Evolutionary conservation across 495 filamentous ascomycete genomes (phyloP).

Genomic region (Podospora pseudopauciseta): DNA sequence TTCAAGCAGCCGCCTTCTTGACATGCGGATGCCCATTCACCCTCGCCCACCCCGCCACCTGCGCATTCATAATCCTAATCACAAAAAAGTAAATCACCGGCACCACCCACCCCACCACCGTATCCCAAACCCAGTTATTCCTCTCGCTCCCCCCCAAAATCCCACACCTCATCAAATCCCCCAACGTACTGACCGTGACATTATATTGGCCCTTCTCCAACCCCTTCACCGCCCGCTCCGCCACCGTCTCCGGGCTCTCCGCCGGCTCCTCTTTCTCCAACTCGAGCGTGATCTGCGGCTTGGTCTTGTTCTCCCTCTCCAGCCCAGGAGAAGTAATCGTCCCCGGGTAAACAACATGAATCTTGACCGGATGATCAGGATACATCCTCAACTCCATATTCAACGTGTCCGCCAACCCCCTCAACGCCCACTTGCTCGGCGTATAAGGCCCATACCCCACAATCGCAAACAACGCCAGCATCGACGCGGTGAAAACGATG

Average conservation of each 20-base stretch:
- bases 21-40: constrained; percentile 52
- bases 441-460: constrained; percentile 84
- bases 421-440: constrained; percentile 80
- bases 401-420: constrained; percentile 76
- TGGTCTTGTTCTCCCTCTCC: constrained; percentile 73
- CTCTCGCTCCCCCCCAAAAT: constrained; percentile 54
- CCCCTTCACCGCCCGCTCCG: constrained; percentile 60
- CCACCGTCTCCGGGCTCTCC: constrained; percentile 75
- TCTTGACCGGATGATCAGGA: constrained; percentile 60
- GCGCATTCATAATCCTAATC: constrained; percentile 54
- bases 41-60: constrained; percentile 57
- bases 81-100: constrained; percentile 60
- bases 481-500: constrained; percentile 82
- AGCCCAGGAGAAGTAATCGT: constrained; percentile 74
- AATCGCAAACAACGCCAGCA: constrained; percentile 69
- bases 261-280: constrained; percentile 78
- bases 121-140: constrained; percentile 60
- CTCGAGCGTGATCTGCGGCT: constrained; percentile 75
- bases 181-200: constrained; percentile 66
- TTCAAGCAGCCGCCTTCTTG: constrained; percentile 27
- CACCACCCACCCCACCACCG: constrained; percentile 53
- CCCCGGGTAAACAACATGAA: constrained; percentile 82
- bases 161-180: constrained; percentile 62
- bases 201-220: constrained; percentile 79
- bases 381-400: constrained; percentile 83